Conservation (phyloP, 2,329 filamentous ascomycete species). For the Rhexocercosporidium sp. region DNA sequence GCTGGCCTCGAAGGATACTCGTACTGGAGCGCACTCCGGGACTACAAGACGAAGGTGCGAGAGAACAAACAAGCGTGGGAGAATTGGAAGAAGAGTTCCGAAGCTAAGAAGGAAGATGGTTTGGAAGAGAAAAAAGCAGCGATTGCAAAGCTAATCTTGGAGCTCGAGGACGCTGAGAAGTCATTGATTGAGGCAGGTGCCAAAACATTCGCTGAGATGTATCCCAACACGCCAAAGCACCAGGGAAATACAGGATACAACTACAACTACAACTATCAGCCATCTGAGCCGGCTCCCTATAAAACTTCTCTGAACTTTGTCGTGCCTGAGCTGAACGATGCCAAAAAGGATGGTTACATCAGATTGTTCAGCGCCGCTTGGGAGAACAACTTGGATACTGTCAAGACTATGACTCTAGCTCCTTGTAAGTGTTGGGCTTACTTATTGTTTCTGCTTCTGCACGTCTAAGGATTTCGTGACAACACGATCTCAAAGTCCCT, state of each 20-base stretch:
- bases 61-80: conserved; percentile 40
- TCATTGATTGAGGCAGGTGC: conserved; percentile 62
- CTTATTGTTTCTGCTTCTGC: not conserved
- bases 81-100: conserved; percentile 43
- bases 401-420: conserved; percentile 66
- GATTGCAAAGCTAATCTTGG: conserved; percentile 54
- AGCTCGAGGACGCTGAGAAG: conserved; percentile 61
- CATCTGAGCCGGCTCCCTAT: conserved; percentile 24
- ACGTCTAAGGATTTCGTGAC: not conserved
- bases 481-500: too few species aligned
- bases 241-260: not conserved
- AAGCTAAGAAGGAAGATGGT: conserved; percentile 42
- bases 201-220: conserved; percentile 69
- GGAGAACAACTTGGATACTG: conserved; percentile 67
- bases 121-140: conserved; percentile 59
- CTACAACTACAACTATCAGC: not conserved
- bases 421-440: not conserved
- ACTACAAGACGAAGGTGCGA: conserved; percentile 26
- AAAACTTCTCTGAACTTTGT: conserved; percentile 30
- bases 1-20: conserved; percentile 61
- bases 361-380: conserved; percentile 77
- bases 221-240: conserved; percentile 54
- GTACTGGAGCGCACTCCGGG: conserved; percentile 43
- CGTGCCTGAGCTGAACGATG: conserved; percentile 53
- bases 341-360: conserved; percentile 63